Base-by-base conservation (phyloP, 257 asterid genomes). In the Leptodermis oblonga region DNA sequence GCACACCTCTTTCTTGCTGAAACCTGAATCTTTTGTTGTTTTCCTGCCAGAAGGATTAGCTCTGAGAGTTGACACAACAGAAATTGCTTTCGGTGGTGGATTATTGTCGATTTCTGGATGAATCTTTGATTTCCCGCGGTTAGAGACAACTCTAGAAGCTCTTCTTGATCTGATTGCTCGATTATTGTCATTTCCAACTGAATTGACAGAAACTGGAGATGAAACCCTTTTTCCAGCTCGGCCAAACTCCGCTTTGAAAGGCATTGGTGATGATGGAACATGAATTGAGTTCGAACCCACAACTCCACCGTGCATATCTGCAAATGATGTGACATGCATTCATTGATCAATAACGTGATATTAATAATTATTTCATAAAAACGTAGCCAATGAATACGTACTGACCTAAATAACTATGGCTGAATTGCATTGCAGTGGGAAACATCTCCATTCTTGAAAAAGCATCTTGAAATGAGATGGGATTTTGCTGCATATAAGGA, bases 351-450 rank as follows among this genome's bases (percentile, higher is more conserved):
- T n/a, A n/a, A n/a, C n/a, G n/a, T n/a, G n/a, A n/a, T n/a, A n/a
- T n/a, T n/a, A n/a, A n/a, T n/a, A n/a, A n/a, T n/a, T n/a, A n/a
- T n/a, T n/a, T n/a, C n/a, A n/a, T n/a, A n/a, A n/a, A n/a, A n/a
- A n/a, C n/a, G n/a, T n/a, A n/a, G n/a, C n/a, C n/a, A n/a, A n/a
- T n/a, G n/a, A n/a, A n/a, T 31, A 15, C 33, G 36, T 58, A 39
- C 81, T 20, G 34, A 79, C 81, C 84, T 72, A 63, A 48, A 62
- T 77, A 69, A 46, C n/a, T 73, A 26, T 52, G 53, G 20, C 74
- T 70, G 10, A 55, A 43, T 53, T n/a, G 22, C 3, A 69, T 25
- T 64, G 65, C 12, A 12, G 52, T 18, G 30, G 65, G 63, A 56
- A 66, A 10, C 59, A 46, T 66, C 70, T 46, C 59, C 45, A 53